phyloP scores from a whole-genome alignment of 371 early-diverging fungal species.

The Mucor racemosus region DNA sequence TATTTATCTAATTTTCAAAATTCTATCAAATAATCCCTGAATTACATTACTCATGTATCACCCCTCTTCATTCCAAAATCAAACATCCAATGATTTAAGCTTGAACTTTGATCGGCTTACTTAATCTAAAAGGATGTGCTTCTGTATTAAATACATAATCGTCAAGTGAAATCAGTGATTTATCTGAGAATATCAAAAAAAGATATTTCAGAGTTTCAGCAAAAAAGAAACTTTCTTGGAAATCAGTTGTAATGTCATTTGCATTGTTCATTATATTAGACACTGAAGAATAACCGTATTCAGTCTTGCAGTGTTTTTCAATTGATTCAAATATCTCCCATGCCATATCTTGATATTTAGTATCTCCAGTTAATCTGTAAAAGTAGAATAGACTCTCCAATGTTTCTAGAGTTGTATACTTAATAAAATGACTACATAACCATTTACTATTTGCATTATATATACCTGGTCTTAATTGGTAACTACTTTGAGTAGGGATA shows the following conservation, averaged over 20 bases:
- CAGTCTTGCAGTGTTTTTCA: constrained; percentile 64
- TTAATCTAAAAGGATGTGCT: constrained; percentile 69
- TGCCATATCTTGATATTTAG: constrained; percentile 56
- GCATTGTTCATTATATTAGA: constrained; percentile 20
- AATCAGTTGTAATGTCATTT: constrained; percentile 16
- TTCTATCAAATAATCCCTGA: not conserved
- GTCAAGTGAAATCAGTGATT: constrained; percentile 64
- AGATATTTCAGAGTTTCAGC: constrained; percentile 93
- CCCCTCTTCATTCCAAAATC: not conserved
- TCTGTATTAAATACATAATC: constrained; percentile 78
- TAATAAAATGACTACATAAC: not conserved
- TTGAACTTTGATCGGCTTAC: constrained; percentile 34
- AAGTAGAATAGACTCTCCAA: constrained; percentile 77
- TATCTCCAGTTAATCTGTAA: constrained; percentile 68
- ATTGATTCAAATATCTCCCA: constrained; percentile 69
- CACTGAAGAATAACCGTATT: constrained; percentile 39
- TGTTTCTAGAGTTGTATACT: constrained; percentile 52
- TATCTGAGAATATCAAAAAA: constrained; percentile 78
- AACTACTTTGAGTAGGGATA: constrained; percentile 22
- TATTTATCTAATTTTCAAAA: not conserved
- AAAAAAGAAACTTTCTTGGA: constrained; percentile 77
- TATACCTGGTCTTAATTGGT: not conserved
- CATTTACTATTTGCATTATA: not conserved
- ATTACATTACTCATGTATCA: not conserved
- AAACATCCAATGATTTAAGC: not conserved